Conservation (phyloP, 345 rosid species). For the Heritiera fomes region DNA sequence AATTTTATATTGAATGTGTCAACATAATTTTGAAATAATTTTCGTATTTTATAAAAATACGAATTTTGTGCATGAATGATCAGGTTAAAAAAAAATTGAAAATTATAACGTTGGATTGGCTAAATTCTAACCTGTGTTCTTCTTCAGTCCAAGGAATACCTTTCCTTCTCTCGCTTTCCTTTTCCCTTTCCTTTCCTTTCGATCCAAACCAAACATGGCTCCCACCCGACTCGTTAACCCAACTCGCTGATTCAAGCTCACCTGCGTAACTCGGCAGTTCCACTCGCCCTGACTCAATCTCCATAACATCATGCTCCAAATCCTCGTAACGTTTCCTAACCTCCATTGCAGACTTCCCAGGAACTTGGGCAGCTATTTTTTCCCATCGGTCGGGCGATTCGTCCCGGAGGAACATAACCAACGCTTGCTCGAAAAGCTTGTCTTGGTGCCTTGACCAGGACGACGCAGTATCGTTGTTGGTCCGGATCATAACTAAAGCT, state of each 20-base stretch:
- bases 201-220: slow-evolving; percentile 45
- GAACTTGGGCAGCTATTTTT: slow-evolving; percentile 50
- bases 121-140: slow-evolving; percentile 42
- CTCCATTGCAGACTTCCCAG: slow-evolving; percentile 48
- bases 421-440: slow-evolving; percentile 70
- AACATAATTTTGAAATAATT: no score
- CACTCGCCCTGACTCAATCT: slow-evolving; percentile 71
- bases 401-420: slow-evolving; percentile 56
- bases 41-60: no score
- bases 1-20: no score
- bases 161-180: slow-evolving; percentile 61
- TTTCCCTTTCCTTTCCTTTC: slow-evolving; percentile 20
- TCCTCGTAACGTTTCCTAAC: slow-evolving; percentile 63
- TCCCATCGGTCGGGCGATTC: slow-evolving; percentile 65
- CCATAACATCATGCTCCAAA: slow-evolving; percentile 57
- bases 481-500: background rate
- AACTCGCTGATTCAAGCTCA: slow-evolving; percentile 34
- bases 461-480: slow-evolving; percentile 13
- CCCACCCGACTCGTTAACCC: slow-evolving; percentile 33
- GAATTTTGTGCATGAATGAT: no score
- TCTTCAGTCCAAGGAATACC: slow-evolving; percentile 77
- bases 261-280: slow-evolving; percentile 60
- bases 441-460: slow-evolving; percentile 68
- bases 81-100: no score
- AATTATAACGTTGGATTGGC: background rate